phyloP scores from a whole-genome alignment of 805 yeast species.

The Candida sonorensis region DNA sequence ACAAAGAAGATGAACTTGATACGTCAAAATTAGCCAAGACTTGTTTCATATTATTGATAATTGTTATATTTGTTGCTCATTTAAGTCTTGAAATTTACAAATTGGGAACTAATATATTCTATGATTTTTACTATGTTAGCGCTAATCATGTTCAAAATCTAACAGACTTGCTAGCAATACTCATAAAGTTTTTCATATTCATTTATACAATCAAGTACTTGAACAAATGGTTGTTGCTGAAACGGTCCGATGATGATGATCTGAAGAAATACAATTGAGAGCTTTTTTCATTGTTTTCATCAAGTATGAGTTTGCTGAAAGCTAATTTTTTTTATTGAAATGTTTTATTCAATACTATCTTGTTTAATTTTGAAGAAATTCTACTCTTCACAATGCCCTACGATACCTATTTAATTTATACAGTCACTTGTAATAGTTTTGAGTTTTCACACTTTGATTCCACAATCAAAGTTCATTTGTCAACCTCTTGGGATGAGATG shows the following conservation, averaged over 20 bases:
- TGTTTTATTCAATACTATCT: too few relatives aligned
- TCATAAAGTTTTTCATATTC: conserved; percentile 11
- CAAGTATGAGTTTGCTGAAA: too few relatives aligned
- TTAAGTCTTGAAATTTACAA: conserved; percentile 2
- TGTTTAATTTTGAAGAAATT: too few relatives aligned
- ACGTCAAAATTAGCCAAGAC: conserved; percentile 14
- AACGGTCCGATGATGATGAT: conserved; percentile 19
- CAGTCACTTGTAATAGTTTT: too few relatives aligned
- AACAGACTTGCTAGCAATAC: conserved; percentile 10
- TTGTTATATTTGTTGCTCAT: background rate
- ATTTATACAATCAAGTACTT: conserved; percentile 14
- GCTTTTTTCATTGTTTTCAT: too few relatives aligned
- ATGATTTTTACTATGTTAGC: background rate
- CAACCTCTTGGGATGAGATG: too few relatives aligned
- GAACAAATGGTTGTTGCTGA: conserved; percentile 17
- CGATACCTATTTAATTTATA: too few relatives aligned
- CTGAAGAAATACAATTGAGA: conserved; percentile 24
- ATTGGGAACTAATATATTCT: conserved; percentile 1
- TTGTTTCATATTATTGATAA: background rate
- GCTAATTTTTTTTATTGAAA: too few relatives aligned
- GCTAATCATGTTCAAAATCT: conserved; percentile 2
- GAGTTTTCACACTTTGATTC: too few relatives aligned
- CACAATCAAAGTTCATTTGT: too few relatives aligned
- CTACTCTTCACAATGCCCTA: too few relatives aligned
- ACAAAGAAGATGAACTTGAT: conserved; percentile 17